Evolutionary conservation across 2,329 filamentous ascomycete genomes (phyloP).

Genomic region (Penicillium rolfsii): DNA sequence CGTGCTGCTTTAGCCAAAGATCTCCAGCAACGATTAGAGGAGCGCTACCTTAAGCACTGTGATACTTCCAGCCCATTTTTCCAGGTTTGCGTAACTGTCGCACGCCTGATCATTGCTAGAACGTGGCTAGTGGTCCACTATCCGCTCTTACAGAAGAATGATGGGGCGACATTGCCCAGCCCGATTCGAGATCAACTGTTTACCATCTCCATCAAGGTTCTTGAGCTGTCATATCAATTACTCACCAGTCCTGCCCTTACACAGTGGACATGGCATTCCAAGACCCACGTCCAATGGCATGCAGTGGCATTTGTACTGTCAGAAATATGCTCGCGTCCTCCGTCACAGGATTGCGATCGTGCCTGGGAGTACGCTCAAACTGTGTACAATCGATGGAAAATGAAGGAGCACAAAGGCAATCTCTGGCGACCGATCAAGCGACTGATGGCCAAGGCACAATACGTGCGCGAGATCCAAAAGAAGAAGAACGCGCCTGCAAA

Average conservation of each 20-base stretch:
- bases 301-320: conserved; percentile 63
- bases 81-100: conserved; percentile 16
- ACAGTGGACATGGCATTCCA: conserved; percentile 66
- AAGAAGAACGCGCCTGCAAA: neutral
- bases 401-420: conserved; percentile 10
- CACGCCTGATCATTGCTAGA: conserved; percentile 21
- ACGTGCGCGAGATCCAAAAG: conserved; percentile 10
- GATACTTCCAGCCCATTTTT: conserved; percentile 16
- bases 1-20: conserved; percentile 15
- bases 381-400: conserved; percentile 31
- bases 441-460: conserved; percentile 13
- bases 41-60: conserved; percentile 24
- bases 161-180: neutral
- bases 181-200: conserved; percentile 54
- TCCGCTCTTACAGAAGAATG: conserved; percentile 8
- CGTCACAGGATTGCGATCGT: conserved; percentile 57
- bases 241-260: conserved; percentile 60
- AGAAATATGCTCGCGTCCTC: conserved; percentile 61
- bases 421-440: conserved; percentile 14
- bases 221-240: conserved; percentile 67
- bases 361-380: conserved; percentile 60
- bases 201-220: conserved; percentile 68
- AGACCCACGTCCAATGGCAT: conserved; percentile 66
- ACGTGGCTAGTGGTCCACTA: conserved; percentile 25
- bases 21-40: conserved; percentile 20